These are phyloP conservation scores for Paraconiothyrium sp. DNA, from an alignment of 2,329 filamentous ascomycete genomes.

Conservation along the genomic window DNA sequence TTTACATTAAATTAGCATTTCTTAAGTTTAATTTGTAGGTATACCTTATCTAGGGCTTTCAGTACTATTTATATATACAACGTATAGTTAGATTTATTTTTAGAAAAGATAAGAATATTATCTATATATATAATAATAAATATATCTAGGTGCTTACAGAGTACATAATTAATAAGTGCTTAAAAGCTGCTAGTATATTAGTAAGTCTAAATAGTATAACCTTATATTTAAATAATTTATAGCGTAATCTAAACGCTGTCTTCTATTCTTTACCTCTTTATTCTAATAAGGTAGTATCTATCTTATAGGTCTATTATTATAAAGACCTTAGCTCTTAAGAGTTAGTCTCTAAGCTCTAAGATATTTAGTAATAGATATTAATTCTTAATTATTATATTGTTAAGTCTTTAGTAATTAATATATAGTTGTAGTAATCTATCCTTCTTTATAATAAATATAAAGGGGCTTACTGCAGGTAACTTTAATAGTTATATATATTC, in stretches of 20 bases:
- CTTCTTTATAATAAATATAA: not conserved
- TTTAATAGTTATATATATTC: no score
- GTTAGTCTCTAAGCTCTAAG: not conserved
- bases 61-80: no score
- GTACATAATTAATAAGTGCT: not conserved
- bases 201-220: constrained; percentile 5
- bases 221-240: constrained; percentile 4
- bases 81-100: no score
- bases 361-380: not conserved
- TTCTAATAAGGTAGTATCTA: no score
- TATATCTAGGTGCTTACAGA: not conserved
- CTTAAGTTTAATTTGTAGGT: no score
- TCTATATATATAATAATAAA: not conserved
- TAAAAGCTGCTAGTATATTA: not conserved
- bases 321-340: not conserved
- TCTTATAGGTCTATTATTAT: no score
- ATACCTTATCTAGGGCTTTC: no score
- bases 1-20: no score
- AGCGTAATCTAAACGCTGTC: not conserved
- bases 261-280: not conserved
- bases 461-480: no score
- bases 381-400: not conserved
- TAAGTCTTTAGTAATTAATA: not conserved
- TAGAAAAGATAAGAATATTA: no score
- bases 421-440: not conserved